Base-by-base conservation (phyloP, 2,329 filamentous ascomycete species). In the Seiridium unicorne region DNA sequence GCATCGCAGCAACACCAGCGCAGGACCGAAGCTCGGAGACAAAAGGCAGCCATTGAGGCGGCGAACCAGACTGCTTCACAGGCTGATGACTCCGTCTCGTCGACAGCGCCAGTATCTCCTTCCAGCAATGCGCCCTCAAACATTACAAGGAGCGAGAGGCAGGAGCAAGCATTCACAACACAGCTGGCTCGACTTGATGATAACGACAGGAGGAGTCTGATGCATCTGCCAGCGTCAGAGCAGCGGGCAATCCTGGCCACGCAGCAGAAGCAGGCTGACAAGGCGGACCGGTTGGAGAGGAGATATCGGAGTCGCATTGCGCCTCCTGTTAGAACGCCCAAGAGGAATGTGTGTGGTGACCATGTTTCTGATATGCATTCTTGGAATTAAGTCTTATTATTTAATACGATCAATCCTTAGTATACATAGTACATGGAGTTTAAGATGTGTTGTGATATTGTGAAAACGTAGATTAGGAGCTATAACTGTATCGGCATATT, bases 151-250 rank as follows among this genome's bases (percentile, higher is more conserved):
- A 60, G 60, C 7, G 62, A 64, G 47, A 65, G 59, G 51, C 55
- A 58, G 44, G 62, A 63, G 4, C 44, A 51, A 3, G 46, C 56
- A 1, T 62, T 62, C 34, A 63, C 61, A 55, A 66, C 62, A 36
- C 70, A 72, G 60, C 58, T 73, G 6, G 57, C 66, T 13, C 68
- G 60, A 7, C 57, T 74, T 57, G 69, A 70, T 32, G 53, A 58
- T 34, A 63, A 60, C 11, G 72, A 74, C 53, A 66, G 67, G n/a
- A 55, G 59, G 9, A 68, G 65, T 4, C 61, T 74, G 2, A 60
- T 66, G 0, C 72, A 72, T 40, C 65, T 74, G n/a, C 64, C 72
- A 1, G 44, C 61, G 9, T 61, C 70, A 7, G 64, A 73, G 59
- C 70, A 73, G 62, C 63, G 70, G 2, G 63, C 68, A 3, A 44